Base-by-base conservation (phyloP, 202 grass and related monocot species). In the Panicum hallii region DNA sequence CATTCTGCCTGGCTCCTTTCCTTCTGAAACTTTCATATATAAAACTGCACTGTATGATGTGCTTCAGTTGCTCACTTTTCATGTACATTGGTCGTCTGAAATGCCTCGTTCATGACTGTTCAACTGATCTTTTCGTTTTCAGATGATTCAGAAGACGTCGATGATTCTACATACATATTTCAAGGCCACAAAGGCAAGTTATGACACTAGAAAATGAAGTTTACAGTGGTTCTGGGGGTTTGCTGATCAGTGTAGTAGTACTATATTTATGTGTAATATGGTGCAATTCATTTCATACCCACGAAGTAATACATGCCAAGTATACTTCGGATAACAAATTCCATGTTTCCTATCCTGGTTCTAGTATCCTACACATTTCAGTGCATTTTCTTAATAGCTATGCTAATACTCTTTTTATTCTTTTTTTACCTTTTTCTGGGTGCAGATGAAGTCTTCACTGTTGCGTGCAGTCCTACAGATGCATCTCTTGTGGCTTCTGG, bases 371-470 rank as follows among this genome's bases (percentile, higher is more conserved):
- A 68, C 13, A 52, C 15, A 5, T 76, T 53, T 74, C 12, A 48
- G 42, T 9, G 60, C n/a, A 3, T 38, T 26, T 74, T 4, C 42
- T 36, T 41, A 26, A 79, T 50, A 64, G 6, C 62, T 50, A 30
- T 49, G 15, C 40, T 84, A 43, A 86, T 67, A 67, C 28, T 83
- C n/a, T 69, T 68, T 5, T 32, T 57, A 26, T 81, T 79, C 34
- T 58, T 58, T 68, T 67, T 38, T 38, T 4, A 38, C 46, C 50
- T 77, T 73, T 77, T 89, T 13, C 53, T 86, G 16, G 67, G 26
- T 75, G 79, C 86, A 99, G 91, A 94, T 74, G 97, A 99, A 90
- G 43, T 99, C 32, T 99, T 83, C 32, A 58, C 86, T 82, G 90
- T 91, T 22, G 90, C 88, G 3, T 94, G 91, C 84, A 96, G 88